Evolutionary conservation across 1,139 yeast genomes (phyloP), one percentile per base, ranked within the genome.

Genomic region (Geotrichum macrosporum): DNA sequence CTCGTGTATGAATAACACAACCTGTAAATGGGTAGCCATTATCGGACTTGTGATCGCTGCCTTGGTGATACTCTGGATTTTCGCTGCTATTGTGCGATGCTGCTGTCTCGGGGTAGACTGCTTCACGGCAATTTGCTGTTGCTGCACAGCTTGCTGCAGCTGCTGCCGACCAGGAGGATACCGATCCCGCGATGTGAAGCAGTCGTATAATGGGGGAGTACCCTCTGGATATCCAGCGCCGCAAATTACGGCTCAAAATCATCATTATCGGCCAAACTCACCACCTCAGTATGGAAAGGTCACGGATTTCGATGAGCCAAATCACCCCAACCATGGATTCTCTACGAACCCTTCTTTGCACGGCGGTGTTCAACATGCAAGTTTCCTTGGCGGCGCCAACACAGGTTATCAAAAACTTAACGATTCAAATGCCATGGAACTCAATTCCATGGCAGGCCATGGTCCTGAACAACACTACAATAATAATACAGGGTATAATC

Each of bases 21-120:
- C 80, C 33, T 85, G 95, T 66, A 84, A 84, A 61, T 76, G 84
- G 53, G 76, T 82, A 16, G 89, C 85, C 8, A 84, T 85, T 41
- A 83, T 84, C n/a, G 80, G 84, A 4, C 81, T 84, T 1, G 78
- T 73, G 0, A 58, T 85, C 10, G 92, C 80, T 0, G 70, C 62
- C 5, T 40, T 62, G 10, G 19, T 62, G 6, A 59, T 57, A 1
- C 20, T 73, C 9, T 71, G 76, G 72, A 44, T 73, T 2, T 39
- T 73, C 4, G 66, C 71, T 19, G 67, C 67, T 1, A 39, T 74
- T 5, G 48, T 72, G 30, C 64, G 74, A 33, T 71, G 75, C 51
- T 47, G 66, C 40, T 68, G 70, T 51, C 64, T 60, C 38, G 77
- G 77, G 34, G 67, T 65, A 19, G 59, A 63, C 4, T 68, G 73